Evolutionary conservation across 345 rosid species (phyloP).

Genomic region (Nephelium lappaceum): DNA sequence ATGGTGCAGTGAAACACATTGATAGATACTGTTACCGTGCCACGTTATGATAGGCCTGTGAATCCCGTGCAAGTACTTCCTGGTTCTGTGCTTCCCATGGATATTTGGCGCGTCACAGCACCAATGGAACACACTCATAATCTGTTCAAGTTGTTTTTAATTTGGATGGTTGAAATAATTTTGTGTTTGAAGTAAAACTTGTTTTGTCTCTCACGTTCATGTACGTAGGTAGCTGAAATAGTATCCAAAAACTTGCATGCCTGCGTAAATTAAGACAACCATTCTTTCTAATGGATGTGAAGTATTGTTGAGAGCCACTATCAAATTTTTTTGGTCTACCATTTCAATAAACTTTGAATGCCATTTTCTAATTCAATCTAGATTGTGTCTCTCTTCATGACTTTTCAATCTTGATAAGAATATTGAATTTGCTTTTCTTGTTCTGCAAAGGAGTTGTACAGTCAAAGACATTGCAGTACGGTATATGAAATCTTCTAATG

Average conservation of each 20-base stretch:
- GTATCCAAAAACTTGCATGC: neutral
- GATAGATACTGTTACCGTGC: neutral
- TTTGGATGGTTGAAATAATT: neutral
- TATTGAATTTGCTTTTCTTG: neutral
- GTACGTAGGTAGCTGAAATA: neutral
- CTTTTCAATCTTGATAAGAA: too few relatives aligned
- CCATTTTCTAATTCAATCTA: neutral
- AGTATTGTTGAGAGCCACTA: neutral
- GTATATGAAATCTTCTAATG: neutral
- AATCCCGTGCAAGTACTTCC: neutral
- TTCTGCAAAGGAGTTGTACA: neutral
- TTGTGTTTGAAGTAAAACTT: neutral
- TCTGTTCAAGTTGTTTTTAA: neutral
- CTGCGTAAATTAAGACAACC: neutral
- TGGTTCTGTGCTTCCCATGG: neutral
- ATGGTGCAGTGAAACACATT: neutral
- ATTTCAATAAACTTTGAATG: neutral
- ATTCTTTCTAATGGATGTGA: neutral
- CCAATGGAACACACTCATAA: neutral
- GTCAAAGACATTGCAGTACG: neutral
- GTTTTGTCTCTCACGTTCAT: neutral
- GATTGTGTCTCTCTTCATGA: neutral
- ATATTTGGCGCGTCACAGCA: neutral
- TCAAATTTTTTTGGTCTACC: neutral
- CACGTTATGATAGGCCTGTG: neutral